phyloP scores from a whole-genome alignment of 441 rosid species.

The Eruca vesicaria region DNA sequence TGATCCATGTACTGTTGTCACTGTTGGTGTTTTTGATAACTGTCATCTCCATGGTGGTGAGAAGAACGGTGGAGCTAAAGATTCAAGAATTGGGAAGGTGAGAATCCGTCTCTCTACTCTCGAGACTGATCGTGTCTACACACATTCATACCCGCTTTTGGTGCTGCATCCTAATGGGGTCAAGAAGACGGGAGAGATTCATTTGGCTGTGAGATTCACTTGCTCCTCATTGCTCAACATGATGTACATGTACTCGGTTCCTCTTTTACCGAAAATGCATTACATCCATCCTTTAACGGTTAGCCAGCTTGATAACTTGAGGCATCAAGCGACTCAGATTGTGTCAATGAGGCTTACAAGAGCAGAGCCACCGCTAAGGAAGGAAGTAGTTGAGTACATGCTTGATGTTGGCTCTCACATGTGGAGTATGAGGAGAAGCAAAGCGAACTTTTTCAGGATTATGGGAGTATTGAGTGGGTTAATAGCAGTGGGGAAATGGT shows the following conservation, averaged over 20 bases:
- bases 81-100: slow-evolving; percentile 81
- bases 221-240: slow-evolving; percentile 90
- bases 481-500: slow-evolving; percentile 93
- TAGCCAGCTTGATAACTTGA: slow-evolving; percentile 79
- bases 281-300: slow-evolving; percentile 89
- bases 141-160: slow-evolving; percentile 86
- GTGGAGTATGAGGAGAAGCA: slow-evolving; percentile 99
- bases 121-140: slow-evolving; percentile 88
- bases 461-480: slow-evolving; percentile 78
- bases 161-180: slow-evolving; percentile 82
- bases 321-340: slow-evolving; percentile 91
- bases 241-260: slow-evolving; percentile 92
- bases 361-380: slow-evolving; percentile 92
- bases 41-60: slow-evolving; percentile 84
- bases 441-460: slow-evolving; percentile 91
- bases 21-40: slow-evolving; percentile 92
- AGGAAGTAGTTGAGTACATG: slow-evolving; percentile 96
- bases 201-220: slow-evolving; percentile 87
- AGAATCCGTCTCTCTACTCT: slow-evolving; percentile 94
- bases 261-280: slow-evolving; percentile 94
- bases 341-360: slow-evolving; percentile 83
- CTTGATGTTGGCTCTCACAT: slow-evolving; percentile 95
- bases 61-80: slow-evolving; percentile 64
- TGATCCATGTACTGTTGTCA: slow-evolving; percentile 93
- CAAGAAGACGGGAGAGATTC: slow-evolving; percentile 96